Base-by-base conservation (phyloP, 306 rosid genomes). In the Lupinus albus region DNA sequence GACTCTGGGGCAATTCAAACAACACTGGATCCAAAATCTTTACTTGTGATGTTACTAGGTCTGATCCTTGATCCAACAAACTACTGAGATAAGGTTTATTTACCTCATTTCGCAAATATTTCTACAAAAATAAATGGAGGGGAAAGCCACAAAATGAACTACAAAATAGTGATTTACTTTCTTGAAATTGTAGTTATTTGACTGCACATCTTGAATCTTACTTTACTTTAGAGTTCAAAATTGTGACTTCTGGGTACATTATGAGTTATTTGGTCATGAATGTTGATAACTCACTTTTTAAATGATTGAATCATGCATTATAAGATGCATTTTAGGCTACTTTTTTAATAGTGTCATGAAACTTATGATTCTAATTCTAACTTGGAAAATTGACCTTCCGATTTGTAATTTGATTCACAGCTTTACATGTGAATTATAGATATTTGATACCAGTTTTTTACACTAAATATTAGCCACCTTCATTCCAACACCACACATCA, bases 1-100 rank as follows among this genome's bases (percentile, higher is more conserved):
- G 96, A 77, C 89, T 92, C 86, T 58, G 64, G 25, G 16, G 36
- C 20, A 32, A 57, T 6, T 55, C 2, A 56, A 56, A 56, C 58
- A 52, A 18, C 11, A 30, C 11, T 32, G 61, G 42, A 28, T 12
- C 39, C 61, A 55, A 54, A 54, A 54, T 54, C 61, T 25, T 16
- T 39, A 55, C 11, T 16, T 39, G 30, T 30, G 33, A n/a, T 12
- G 3, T 56, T 12, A 32, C 62, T 0, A 12, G 60, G 38, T 53
- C 35, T 11, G 11, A 54, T 54, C 61, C 9, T 11, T 12, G 61
- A 25, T 2, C 45, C 45, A 8, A 54, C 59, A 20, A 52, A 12
- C 18, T 45, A 14, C 4, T 36, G 10, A 42, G 45, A 46, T 14
- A 57, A 44, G 15, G 36, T 21, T 13, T 39, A 57, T 7, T 57